A percentile compares a stretch with the other conserved stretches of the same genome.
These are phyloP conservation scores for Boeremia exigua DNA, from an alignment of 2,329 filamentous ascomycete genomes.

Conservation along the genomic window DNA sequence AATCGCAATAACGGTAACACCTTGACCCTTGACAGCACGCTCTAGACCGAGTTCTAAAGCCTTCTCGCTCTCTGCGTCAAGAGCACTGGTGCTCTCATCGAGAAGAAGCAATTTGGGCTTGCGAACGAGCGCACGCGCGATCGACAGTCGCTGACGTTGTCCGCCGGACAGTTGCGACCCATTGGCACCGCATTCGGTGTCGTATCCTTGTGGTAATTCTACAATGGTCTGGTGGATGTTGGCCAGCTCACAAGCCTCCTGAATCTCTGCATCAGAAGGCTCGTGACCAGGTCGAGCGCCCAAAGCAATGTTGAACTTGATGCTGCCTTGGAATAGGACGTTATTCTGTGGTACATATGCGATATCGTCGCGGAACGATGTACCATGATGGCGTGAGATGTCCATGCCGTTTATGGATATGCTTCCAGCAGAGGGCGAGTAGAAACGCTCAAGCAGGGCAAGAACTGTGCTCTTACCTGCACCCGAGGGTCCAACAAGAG, in stretches of 20 bases:
- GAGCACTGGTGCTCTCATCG: constrained; percentile 52
- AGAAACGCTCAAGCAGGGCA: constrained; percentile 60
- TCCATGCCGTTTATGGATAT: constrained; percentile 61
- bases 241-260: constrained; percentile 69
- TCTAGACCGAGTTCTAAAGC: constrained; percentile 51
- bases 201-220: constrained; percentile 68
- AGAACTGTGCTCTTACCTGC: constrained; percentile 73
- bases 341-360: constrained; percentile 57
- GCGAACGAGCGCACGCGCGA: constrained; percentile 52
- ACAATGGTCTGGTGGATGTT: constrained; percentile 74
- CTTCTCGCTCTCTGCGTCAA: constrained; percentile 52
- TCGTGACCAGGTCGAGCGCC: constrained; percentile 61
- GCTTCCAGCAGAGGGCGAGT: constrained; percentile 57
- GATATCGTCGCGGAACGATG: constrained; percentile 53
- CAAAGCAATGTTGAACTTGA: constrained; percentile 56
- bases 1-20: constrained; percentile 53
- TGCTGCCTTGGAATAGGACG: constrained; percentile 55
- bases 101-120: constrained; percentile 51
- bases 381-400: constrained; percentile 48
- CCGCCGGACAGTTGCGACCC: constrained; percentile 52
- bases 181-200: constrained; percentile 58
- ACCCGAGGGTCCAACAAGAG: constrained; percentile 69
- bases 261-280: constrained; percentile 66
- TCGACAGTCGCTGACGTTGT: constrained; percentile 52
- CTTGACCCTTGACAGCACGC: constrained; percentile 40